Evolutionary conservation across 2,329 filamentous ascomycete genomes (phyloP).

Genomic region (Akanthomyces muscarius): DNA sequence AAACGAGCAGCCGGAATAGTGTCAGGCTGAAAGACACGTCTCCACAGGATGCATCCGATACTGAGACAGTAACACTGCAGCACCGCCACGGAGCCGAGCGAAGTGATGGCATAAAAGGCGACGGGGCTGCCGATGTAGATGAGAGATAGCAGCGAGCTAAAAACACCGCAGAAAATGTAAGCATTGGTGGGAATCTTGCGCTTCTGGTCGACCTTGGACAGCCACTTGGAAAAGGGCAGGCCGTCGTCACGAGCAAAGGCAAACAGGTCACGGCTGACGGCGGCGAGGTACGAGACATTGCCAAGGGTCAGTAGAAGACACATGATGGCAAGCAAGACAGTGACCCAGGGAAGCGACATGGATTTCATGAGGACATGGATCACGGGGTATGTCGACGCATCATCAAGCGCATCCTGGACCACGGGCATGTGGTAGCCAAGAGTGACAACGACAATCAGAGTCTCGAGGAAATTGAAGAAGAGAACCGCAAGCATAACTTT

Average conservation of each 20-base stretch:
- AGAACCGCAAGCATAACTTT: slow-evolving; percentile 13
- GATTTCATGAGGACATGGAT: slow-evolving; percentile 14
- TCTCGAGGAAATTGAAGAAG: slow-evolving; percentile 1
- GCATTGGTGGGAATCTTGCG: slow-evolving; percentile 19
- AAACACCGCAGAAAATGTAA: slow-evolving; percentile 17
- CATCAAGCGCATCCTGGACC: slow-evolving; percentile 8
- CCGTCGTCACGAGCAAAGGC: slow-evolving; percentile 15
- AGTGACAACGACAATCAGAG: slow-evolving; percentile 10
- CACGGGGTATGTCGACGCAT: slow-evolving; percentile 11
- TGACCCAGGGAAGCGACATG: slow-evolving; percentile 13
- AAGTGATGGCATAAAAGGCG: slow-evolving; percentile 21
- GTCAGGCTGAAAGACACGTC: slow-evolving; percentile 15
- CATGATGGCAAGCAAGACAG: slow-evolving; percentile 9
- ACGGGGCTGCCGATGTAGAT: slow-evolving; percentile 21
- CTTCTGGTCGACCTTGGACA: slow-evolving; percentile 13
- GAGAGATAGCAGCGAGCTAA: slow-evolving; percentile 16
- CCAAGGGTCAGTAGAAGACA: slow-evolving; percentile 12
- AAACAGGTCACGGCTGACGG: slow-evolving; percentile 14
- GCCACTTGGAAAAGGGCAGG: slow-evolving; percentile 17
- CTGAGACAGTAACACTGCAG: slow-evolving; percentile 21
- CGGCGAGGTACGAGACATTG: slow-evolving; percentile 15
- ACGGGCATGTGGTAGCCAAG: slow-evolving; percentile 17
- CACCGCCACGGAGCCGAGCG: slow-evolving; percentile 17
- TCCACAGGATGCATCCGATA: slow-evolving; percentile 20
- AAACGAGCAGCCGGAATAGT: slow-evolving; percentile 18